These are phyloP conservation scores for Fusarium redolens DNA, from an alignment of 2,329 filamentous ascomycete genomes.

Conservation along the genomic window DNA sequence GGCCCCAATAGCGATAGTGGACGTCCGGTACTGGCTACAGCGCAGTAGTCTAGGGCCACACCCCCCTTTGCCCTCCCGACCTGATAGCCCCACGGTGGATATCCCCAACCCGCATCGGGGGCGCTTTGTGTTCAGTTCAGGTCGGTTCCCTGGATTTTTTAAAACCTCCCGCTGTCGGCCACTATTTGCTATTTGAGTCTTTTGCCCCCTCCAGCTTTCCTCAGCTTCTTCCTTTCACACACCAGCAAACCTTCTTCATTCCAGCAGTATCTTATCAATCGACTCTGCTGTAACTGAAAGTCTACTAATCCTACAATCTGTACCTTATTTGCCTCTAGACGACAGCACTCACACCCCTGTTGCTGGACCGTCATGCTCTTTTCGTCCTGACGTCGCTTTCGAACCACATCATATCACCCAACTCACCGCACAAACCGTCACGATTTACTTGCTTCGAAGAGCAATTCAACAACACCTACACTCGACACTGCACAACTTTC, in stretches of 20 bases:
- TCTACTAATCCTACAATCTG: not conserved
- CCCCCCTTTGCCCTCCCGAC: conserved; percentile 15
- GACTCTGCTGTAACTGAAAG: conserved; percentile 9
- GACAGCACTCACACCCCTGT: conserved; percentile 11
- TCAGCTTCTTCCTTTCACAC: conserved; percentile 12
- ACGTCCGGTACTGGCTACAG: not conserved
- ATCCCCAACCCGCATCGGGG: conserved; percentile 40
- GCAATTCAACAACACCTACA: conserved; percentile 31
- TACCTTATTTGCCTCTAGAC: not conserved
- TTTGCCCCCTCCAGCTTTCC: conserved; percentile 34
- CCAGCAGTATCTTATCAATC: conserved; percentile 40
- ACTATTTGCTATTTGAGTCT: conserved; percentile 37
- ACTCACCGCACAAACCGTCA: conserved; percentile 17
- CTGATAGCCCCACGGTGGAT: conserved; percentile 22
- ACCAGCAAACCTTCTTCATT: not conserved
- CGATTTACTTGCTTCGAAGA: conserved; percentile 31
- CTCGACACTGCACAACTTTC: conserved; percentile 10
- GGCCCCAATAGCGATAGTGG: not conserved
- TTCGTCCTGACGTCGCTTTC: conserved; percentile 37
- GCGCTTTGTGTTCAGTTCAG: conserved; percentile 12
- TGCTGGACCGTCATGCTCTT: conserved; percentile 40
- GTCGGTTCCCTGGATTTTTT: conserved; percentile 32
- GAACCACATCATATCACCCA: conserved; percentile 3
- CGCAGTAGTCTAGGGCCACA: conserved; percentile 15
- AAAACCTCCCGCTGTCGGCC: conserved; percentile 44